These are phyloP conservation scores for Saccharomyces jurei DNA, from an alignment of 805 yeast species.

Conservation along the genomic window DNA sequence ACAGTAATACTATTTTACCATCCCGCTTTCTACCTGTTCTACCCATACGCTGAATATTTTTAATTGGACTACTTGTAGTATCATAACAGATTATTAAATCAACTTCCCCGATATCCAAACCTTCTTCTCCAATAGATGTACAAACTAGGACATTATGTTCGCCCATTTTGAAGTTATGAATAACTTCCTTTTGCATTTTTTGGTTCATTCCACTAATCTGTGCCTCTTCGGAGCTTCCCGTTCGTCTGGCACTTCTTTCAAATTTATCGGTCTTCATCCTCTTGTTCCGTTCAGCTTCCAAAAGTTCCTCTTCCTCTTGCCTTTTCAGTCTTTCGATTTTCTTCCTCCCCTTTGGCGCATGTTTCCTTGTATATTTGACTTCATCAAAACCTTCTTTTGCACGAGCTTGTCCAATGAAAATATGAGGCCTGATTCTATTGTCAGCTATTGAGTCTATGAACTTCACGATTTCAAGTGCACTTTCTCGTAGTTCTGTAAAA, in stretches of 20 bases:
- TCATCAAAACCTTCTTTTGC: constrained; percentile 66
- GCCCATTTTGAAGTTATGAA: constrained; percentile 66
- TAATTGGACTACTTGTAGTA: constrained; percentile 87
- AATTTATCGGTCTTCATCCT: constrained; percentile 29
- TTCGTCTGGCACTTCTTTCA: constrained; percentile 34
- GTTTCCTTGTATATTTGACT: constrained; percentile 37
- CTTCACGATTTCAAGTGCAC: constrained; percentile 80
- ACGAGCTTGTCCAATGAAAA: constrained; percentile 87
- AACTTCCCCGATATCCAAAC: constrained; percentile 96
- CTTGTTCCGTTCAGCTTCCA: constrained; percentile 27
- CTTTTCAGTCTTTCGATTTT: constrained; percentile 30
- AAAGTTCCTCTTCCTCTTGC: constrained; percentile 26
- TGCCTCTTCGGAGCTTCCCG: constrained; percentile 66
- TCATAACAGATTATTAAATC: constrained; percentile 90
- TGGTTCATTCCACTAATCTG: constrained; percentile 85
- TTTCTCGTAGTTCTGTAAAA: constrained; percentile 81
- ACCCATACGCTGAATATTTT: constrained; percentile 93
- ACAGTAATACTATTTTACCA: constrained; percentile 69
- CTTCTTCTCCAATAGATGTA: constrained; percentile 97
- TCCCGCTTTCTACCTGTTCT: constrained; percentile 94
- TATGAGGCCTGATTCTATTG: constrained; percentile 52
- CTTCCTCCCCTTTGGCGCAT: constrained; percentile 39
- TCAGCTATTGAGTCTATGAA: constrained; percentile 40
- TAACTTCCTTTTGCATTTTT: constrained; percentile 71
- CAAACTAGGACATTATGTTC: constrained; percentile 77